Evolutionary conservation across 805 yeast species (phyloP).

Genomic region (Barnettozyma wickerhamii): DNA sequence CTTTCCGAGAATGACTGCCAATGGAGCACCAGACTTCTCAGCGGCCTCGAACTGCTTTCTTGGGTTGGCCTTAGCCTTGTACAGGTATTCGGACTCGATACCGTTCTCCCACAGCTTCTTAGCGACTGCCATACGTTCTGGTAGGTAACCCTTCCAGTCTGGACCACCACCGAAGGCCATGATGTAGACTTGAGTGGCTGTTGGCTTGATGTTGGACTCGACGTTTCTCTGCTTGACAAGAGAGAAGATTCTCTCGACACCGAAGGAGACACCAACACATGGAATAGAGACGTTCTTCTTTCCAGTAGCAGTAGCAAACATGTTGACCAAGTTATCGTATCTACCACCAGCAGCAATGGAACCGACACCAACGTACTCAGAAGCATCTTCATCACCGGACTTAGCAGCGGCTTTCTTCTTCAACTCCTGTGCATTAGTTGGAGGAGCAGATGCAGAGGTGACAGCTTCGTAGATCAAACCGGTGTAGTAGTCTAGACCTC

Average conservation of each 20-base stretch:
- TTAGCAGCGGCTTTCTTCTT: slow-evolving; percentile 36
- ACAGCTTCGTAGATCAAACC: slow-evolving; percentile 97
- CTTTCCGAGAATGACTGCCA: slow-evolving; percentile 92
- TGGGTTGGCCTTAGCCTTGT: slow-evolving; percentile 89
- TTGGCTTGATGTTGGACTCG: slow-evolving; percentile 58
- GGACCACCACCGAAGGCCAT: slow-evolving; percentile 99
- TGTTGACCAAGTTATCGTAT: slow-evolving; percentile 93
- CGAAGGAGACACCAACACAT: slow-evolving; percentile 96
- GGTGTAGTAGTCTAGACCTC: slow-evolving; percentile 97
- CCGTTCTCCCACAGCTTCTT: slow-evolving; percentile 84
- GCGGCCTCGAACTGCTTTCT: slow-evolving; percentile 98
- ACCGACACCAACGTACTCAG: slow-evolving; percentile 96
- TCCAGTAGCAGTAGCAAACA: slow-evolving; percentile 84
- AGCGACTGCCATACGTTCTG: slow-evolving; percentile 87
- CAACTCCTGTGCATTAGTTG: slow-evolving; percentile 67
- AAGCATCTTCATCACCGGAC: slow-evolving; percentile 79
- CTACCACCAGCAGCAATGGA: slow-evolving; percentile 99
- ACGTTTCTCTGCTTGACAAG: slow-evolving; percentile 74
- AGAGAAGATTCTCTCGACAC: slow-evolving; percentile 93
- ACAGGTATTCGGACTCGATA: slow-evolving; percentile 85
- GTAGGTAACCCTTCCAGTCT: slow-evolving; percentile 89
- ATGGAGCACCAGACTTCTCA: slow-evolving; percentile 85
- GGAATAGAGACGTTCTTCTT: slow-evolving; percentile 81
- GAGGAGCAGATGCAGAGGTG: slow-evolving; percentile 95
- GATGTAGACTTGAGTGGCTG: slow-evolving; percentile 87